A percentile compares a stretch with the other conserved stretches of the same genome.
Conservation (phyloP, 805 yeast genomes). For the Lipomyces yamadae region DNA sequence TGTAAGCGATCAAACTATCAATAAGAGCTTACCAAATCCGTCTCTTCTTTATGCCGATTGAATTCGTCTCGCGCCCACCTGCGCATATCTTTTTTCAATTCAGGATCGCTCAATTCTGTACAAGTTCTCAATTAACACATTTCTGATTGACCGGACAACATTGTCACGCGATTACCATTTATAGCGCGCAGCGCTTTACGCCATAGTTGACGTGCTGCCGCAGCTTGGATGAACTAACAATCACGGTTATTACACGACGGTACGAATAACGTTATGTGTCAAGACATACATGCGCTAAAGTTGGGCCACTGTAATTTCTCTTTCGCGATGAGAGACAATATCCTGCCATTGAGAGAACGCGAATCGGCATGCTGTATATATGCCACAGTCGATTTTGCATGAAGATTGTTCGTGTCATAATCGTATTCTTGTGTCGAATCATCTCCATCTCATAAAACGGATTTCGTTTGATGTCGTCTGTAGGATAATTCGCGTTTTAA, state of each 20-base stretch:
- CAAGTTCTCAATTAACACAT: not conserved
- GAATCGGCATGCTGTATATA: not conserved
- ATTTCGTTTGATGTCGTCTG: not conserved
- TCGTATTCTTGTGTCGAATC: not conserved
- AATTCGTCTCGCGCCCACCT: constrained; percentile 26
- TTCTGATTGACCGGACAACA: not conserved
- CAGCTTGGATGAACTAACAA: constrained; percentile 23
- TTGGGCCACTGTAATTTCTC: not conserved
- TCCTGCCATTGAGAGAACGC: not conserved
- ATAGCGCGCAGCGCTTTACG: constrained; percentile 21
- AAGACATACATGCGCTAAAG: constrained; percentile 23
- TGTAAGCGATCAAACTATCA: not conserved
- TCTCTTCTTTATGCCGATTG: constrained; percentile 20
- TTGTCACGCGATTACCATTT: not conserved
- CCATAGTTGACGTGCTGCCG: constrained; percentile 27
- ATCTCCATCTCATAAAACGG: not conserved
- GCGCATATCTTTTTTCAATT: constrained; percentile 14
- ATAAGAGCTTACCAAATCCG: constrained; percentile 22
- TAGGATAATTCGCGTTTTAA: not conserved
- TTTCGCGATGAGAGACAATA: not conserved
- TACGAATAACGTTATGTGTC: not conserved
- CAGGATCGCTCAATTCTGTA: constrained; percentile 10
- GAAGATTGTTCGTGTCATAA: not conserved
- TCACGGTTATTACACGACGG: not conserved
- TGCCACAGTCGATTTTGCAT: not conserved